These are phyloP conservation scores for Teunomyces barrocoloradensis DNA, from an alignment of 805 yeast species.

Conservation along the genomic window DNA sequence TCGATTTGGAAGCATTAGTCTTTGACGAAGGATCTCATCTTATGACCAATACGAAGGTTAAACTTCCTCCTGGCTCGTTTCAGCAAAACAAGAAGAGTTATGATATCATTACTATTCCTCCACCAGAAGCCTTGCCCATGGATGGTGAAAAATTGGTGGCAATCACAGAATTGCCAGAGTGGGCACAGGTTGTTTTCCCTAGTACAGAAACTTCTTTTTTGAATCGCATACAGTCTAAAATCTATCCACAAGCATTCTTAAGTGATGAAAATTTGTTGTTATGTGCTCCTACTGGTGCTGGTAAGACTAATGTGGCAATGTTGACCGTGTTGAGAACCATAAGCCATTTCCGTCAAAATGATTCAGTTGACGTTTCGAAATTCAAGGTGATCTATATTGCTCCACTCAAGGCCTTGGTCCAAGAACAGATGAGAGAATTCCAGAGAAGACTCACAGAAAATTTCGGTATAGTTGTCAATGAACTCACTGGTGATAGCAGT, in stretches of 20 bases:
- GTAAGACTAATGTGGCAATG: conserved; percentile 96
- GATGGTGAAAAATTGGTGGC: conserved; percentile 48
- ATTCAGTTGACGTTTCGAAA: conserved; percentile 43
- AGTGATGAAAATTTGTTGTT: conserved; percentile 70
- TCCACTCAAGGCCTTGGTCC: conserved; percentile 91
- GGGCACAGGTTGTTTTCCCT: conserved; percentile 81
- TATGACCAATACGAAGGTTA: conserved; percentile 63
- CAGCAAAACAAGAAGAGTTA: conserved; percentile 69
- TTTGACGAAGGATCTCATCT: conserved; percentile 75
- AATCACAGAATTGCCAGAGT: conserved; percentile 66
- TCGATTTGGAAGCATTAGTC: conserved; percentile 61
- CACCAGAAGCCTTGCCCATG: conserved; percentile 54
- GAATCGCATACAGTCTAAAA: conserved; percentile 81
- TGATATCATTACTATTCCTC: conserved; percentile 91
- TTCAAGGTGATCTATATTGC: conserved; percentile 87
- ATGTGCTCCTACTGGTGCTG: conserved; percentile 99
- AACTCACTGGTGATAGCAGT: conserved; percentile 86
- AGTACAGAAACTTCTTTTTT: conserved; percentile 59
- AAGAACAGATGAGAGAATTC: conserved; percentile 89
- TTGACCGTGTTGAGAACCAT: conserved; percentile 67
- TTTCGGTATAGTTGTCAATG: conserved; percentile 72
- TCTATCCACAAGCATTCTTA: conserved; percentile 73
- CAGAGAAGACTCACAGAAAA: conserved; percentile 58
- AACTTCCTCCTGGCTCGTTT: conserved; percentile 80
- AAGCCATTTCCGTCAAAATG: conserved; percentile 45